Evolutionary conservation across 83 land plant species (phyloP), one percentile per base, ranked within the genome.

Genomic region (Larix sibirica): DNA sequence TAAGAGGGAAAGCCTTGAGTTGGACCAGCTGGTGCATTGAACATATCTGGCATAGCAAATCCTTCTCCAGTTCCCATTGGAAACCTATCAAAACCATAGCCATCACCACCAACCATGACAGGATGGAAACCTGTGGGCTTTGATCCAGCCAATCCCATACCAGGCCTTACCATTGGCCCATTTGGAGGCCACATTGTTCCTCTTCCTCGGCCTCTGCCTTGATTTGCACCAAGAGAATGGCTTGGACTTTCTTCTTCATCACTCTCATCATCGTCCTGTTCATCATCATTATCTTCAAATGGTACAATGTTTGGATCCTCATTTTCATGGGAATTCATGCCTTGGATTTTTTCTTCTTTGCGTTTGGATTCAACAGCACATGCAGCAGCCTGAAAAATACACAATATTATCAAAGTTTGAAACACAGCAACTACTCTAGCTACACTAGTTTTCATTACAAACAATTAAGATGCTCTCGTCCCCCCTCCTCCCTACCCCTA

Each of bases 211-310:
- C 96, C 92, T 86, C 95, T 90, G 75, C 88, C 89, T 87, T 88
- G 94, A 33, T 24, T 71, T 62, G 83, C 84, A 56, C 77, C 83
- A 61, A 85, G 81, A 31, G 77, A 74, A 70, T 87, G 91, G 47
- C 85, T 91, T 76, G 81, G 81, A 79, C 89, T 88, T 4, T 93
- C 98, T 71, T 96, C 99, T 69, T 97, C 99, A 17, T 97, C 99
- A 67, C 90, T 90, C 62, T 92, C 92, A 79, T 95, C 92, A 21
- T 91, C 96, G 79, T 92, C 94, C 42, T 95, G 93, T 62, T 95
- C 98, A 40, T 96, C 99, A 66, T 96, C 99, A 79, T 95, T 92
- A 75, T 95, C 99, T 81, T 97, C 98, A 80, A 94, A 97, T 42
- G 96, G 96, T 3, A 95, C 94, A 79, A 94, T 95, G 79, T 94